phyloP scores from a whole-genome alignment of 257 asterid genomes.

The Euphrasia confusa region DNA sequence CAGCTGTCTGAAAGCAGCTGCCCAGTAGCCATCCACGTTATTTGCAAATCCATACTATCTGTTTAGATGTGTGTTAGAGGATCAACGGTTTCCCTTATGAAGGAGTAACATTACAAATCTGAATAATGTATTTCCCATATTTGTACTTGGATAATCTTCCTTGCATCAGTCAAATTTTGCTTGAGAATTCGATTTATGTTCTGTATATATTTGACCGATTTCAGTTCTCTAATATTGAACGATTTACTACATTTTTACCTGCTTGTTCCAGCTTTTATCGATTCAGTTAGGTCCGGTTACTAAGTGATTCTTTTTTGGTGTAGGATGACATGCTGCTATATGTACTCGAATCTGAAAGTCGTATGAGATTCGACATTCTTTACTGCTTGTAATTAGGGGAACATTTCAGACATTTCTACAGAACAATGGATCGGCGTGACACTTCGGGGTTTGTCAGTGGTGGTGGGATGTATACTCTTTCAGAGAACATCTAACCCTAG shows the following conservation, averaged over 20 bases:
- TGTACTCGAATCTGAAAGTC: conserved; percentile 22
- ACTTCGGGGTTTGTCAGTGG: conserved; percentile 98
- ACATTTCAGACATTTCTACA: conserved; percentile 16
- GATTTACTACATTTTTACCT: background rate
- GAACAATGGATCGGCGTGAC: conserved; percentile 83
- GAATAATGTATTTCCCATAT: conserved; percentile 1
- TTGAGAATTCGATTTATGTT: conserved; percentile 12
- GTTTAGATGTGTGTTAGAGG: conserved; percentile 9
- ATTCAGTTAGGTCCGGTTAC: background rate
- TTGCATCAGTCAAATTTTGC: background rate
- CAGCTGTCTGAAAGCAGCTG: conserved; percentile 15
- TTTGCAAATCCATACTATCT: conserved; percentile 13
- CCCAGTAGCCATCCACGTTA: conserved; percentile 7
- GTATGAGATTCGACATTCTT: conserved; percentile 23
- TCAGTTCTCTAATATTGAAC: background rate
- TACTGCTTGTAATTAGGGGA: conserved; percentile 32
- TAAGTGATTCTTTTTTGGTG: conserved; percentile 25
- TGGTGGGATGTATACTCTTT: conserved; percentile 61
- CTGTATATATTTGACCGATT: background rate
- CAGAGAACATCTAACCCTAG: conserved; percentile 59
- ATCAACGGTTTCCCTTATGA: background rate
- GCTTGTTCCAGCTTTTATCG: conserved; percentile 3
- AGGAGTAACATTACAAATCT: conserved; percentile 10
- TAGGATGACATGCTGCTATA: conserved; percentile 47
- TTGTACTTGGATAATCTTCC: conserved; percentile 16